Conservation (phyloP, 2,329 filamentous ascomycete species). For the Alternaria sp. region DNA sequence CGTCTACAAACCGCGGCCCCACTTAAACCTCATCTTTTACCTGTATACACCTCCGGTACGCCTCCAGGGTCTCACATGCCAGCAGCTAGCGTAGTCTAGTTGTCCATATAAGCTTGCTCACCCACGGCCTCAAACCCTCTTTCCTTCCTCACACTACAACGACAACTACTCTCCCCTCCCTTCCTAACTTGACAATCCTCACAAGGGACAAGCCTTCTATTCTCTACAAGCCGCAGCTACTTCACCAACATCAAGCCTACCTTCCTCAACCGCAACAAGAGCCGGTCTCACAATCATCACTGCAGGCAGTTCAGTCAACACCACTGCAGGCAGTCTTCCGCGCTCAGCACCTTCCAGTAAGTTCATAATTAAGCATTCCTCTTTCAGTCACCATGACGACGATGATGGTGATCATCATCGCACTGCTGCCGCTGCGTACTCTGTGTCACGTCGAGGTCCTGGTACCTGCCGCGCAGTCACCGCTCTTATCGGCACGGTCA, state of each 20-base stretch:
- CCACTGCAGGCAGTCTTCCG: slow-evolving; percentile 22
- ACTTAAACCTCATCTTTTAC: slow-evolving; percentile 11
- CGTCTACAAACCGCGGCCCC: background rate
- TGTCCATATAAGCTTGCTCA: slow-evolving; percentile 22
- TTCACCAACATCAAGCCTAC: slow-evolving; percentile 1
- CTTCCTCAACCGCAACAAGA: slow-evolving; percentile 13
- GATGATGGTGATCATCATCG: background rate
- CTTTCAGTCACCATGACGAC: background rate
- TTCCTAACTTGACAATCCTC: slow-evolving; percentile 1
- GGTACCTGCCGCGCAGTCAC: slow-evolving; percentile 2
- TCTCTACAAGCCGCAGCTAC: background rate
- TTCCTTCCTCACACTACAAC: slow-evolving; percentile 25
- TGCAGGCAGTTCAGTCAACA: slow-evolving; percentile 24
- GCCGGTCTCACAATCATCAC: slow-evolving; percentile 18
- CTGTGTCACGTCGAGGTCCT: slow-evolving; percentile 9
- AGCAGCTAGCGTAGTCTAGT: background rate
- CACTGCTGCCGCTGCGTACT: background rate
- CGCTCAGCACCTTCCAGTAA: slow-evolving; percentile 23
- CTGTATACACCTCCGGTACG: background rate
- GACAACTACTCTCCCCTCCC: slow-evolving; percentile 1
- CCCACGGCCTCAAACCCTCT: slow-evolving; percentile 10
- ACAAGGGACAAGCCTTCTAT: slow-evolving; percentile 5
- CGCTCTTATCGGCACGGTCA: slow-evolving; percentile 17
- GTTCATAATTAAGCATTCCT: background rate
- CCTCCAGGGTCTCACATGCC: background rate